phyloP scores from a whole-genome alignment of 768 basidiomycete genomes.

The Boletus tomentosulus region DNA sequence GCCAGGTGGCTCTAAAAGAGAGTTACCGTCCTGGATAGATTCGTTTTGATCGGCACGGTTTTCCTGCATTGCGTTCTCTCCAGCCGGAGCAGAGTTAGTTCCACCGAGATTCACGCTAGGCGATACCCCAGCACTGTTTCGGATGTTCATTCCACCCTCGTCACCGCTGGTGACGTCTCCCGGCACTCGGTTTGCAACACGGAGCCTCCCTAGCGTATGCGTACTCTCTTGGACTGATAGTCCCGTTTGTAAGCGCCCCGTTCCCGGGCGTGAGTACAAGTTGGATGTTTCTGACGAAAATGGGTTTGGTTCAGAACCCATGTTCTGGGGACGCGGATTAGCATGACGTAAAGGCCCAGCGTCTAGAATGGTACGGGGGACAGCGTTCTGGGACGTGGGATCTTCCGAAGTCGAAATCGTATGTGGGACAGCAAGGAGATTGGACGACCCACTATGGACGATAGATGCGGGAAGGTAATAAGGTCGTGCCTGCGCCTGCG shows the following conservation, averaged over 20 bases:
- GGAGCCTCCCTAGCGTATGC: conserved; percentile 41
- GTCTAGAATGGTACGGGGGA: not conserved
- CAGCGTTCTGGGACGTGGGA: conserved; percentile 3
- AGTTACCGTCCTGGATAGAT: conserved; percentile 1
- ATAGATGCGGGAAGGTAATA: conserved; percentile 25
- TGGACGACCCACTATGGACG: conserved; percentile 13
- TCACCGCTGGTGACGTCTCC: conserved; percentile 40
- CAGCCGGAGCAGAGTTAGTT: not conserved
- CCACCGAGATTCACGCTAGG: not conserved
- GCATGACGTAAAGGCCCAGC: not conserved
- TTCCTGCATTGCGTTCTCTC: not conserved
- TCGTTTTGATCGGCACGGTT: not conserved
- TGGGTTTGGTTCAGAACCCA: not conserved
- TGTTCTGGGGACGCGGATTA: conserved; percentile 6
- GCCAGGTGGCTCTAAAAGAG: conserved; percentile 15
- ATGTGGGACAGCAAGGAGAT: conserved; percentile 18
- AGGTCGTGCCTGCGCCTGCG: conserved; percentile 17
- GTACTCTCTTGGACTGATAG: conserved; percentile 29
- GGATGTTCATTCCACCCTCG: conserved; percentile 24
- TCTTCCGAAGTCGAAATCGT: conserved; percentile 4
- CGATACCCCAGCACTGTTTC: not conserved
- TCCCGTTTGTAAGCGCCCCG: conserved; percentile 12
- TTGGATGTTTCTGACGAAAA: conserved; percentile 8
- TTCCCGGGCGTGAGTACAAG: conserved; percentile 8
- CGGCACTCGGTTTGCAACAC: conserved; percentile 45